Evolutionary conservation across 768 basidiomycete species (phyloP).

Genomic region (Gelatoporia subvermispora): DNA sequence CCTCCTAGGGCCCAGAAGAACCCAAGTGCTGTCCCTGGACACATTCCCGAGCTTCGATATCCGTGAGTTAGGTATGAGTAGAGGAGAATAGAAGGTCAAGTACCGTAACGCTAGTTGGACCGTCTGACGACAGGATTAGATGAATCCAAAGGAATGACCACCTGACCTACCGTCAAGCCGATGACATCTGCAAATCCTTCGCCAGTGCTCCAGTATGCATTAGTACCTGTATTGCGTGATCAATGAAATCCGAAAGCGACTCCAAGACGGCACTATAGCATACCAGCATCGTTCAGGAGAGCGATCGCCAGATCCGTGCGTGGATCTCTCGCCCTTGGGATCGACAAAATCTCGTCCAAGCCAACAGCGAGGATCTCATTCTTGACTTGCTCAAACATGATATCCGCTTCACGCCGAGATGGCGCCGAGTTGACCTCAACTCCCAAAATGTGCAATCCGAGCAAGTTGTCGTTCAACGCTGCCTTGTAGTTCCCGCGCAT

Average conservation of each 20-base stretch:
- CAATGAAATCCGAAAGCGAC: conserved; percentile 6
- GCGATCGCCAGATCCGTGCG: conserved; percentile 59
- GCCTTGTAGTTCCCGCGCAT: conserved; percentile 50
- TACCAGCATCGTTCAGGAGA: conserved; percentile 66
- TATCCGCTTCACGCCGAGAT: conserved; percentile 48
- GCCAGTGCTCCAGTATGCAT: conserved; percentile 65
- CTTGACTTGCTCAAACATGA: conserved; percentile 67
- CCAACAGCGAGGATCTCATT: conserved; percentile 67
- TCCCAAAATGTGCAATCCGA: conserved; percentile 56
- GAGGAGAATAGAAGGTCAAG: conserved; percentile 3
- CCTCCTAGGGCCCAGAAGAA: conserved; percentile 72
- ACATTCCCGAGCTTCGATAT: conserved; percentile 53
- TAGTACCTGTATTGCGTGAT: conserved; percentile 45
- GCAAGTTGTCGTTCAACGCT: conserved; percentile 53
- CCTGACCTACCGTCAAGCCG: conserved; percentile 58
- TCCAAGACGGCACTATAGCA: conserved; percentile 3
- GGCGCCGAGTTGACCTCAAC: conserved; percentile 55
- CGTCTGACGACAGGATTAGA: too few relatives aligned
- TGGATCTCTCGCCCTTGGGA: conserved; percentile 57
- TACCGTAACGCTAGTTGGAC: conserved; percentile 62
- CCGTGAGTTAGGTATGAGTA: too few relatives aligned
- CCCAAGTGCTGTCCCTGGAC: conserved; percentile 62
- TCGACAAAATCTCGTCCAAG: conserved; percentile 60
- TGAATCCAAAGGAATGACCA: too few relatives aligned
- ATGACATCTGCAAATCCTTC: conserved; percentile 57